phyloP scores from a whole-genome alignment of 2,329 filamentous ascomycete genomes.

The Apiospora kogelbergensis region DNA sequence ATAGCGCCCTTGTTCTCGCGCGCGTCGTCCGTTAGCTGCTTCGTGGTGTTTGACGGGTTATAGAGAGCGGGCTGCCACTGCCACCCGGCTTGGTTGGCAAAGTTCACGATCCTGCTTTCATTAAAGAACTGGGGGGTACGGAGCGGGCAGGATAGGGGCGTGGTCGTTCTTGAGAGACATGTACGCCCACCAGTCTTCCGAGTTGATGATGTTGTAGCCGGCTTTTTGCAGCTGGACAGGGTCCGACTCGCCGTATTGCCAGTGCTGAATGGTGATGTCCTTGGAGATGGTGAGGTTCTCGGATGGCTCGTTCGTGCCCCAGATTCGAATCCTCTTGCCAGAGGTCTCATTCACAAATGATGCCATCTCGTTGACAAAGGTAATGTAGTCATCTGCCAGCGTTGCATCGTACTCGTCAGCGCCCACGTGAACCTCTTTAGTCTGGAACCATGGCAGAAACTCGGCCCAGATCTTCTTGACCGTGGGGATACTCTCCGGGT shows the following conservation, averaged over 20 bases:
- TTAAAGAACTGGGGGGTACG: slow-evolving; percentile 48
- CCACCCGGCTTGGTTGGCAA: slow-evolving; percentile 39
- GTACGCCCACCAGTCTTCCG: slow-evolving; percentile 53
- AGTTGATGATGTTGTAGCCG: slow-evolving; percentile 43
- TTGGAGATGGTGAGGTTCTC: slow-evolving; percentile 36
- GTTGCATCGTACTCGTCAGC: slow-evolving; percentile 52
- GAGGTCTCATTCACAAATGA: slow-evolving; percentile 36
- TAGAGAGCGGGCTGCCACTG: slow-evolving; percentile 47
- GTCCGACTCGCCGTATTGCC: slow-evolving; percentile 49
- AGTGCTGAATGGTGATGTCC: slow-evolving; percentile 44
- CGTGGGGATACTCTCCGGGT: slow-evolving; percentile 52
- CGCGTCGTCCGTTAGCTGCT: slow-evolving; percentile 34
- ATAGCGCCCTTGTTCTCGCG: slow-evolving; percentile 35
- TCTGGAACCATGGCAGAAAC: slow-evolving; percentile 55
- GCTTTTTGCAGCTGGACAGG: slow-evolving; percentile 37
- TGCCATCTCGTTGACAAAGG: slow-evolving; percentile 51
- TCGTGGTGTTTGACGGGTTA: slow-evolving; percentile 41
- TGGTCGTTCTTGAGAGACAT: slow-evolving; percentile 55
- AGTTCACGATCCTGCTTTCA: slow-evolving; percentile 41
- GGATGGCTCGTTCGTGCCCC: slow-evolving; percentile 50
- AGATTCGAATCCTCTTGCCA: slow-evolving; percentile 49
- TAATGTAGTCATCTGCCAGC: slow-evolving; percentile 48
- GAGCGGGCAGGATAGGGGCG: slow-evolving; percentile 43
- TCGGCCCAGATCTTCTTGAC: slow-evolving; percentile 52
- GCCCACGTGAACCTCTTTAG: slow-evolving; percentile 54